Base-by-base conservation (phyloP, 768 basidiomycete genomes). In the Boletus rubroflammeus region DNA sequence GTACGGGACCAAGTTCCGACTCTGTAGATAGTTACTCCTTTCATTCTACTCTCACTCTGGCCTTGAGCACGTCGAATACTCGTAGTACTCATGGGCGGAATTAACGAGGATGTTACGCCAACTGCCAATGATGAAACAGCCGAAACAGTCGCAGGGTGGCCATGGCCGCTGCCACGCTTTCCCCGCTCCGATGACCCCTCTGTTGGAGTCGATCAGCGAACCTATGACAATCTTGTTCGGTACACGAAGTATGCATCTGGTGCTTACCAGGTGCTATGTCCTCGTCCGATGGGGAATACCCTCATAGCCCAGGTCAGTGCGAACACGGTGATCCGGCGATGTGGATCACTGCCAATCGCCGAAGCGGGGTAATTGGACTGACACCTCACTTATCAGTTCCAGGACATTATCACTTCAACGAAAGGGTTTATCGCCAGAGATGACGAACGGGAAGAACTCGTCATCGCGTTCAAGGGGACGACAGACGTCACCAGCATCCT, bases 161-260 rank as follows among this genome's bases (percentile, higher is more conserved):
- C 54, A 28, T 54, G 61, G 64, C 67, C 59, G 62, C 69, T n/a
- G n/a, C n/a, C 67, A 39, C 61, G 34, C 42, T 65, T 69, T 40
- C 68, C 69, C 31, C 62, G 52, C 19, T 49, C 56, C 26, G 48
- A 56, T 29, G 68, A 71, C 31, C 54, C 60, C 14, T 42, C 53
- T 15, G 54, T 43, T 6, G 74, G 72, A 4, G 69, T 79, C 39
- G 64, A 71, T 43, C 67, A 72, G 26, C 49, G 60, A 19, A 67
- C 72, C 1, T 81, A 78, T 52, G 62, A 74, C 41, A 65, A 79
- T 44, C 71, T 81, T 32, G 74, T 73, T 52, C 71, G 67, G 14
- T 80, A 76, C 58, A 71, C 76, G 1, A 79, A 78, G 59, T 82
- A 80, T 58, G 75, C 81, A 6, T 81, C 79, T 6, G 78, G 78